Conservation (phyloP, 352 stramenopile species). For the Globisporangium iwayamae region DNA sequence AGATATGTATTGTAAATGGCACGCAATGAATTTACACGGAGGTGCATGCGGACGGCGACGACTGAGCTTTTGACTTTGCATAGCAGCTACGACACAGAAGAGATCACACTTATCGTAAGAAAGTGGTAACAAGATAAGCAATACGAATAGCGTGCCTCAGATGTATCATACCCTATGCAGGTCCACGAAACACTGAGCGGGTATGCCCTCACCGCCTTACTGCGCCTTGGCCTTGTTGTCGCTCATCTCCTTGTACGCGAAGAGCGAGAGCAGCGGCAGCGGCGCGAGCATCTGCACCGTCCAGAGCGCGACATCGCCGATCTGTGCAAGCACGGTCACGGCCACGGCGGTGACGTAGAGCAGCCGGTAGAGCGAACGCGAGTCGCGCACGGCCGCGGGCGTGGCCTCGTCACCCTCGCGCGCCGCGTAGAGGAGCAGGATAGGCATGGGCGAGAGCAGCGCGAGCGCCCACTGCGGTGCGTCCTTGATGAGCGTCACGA, state of each 20-base stretch:
- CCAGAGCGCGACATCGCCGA: constrained; percentile 3
- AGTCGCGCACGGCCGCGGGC: constrained; percentile 3
- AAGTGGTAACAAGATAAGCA: neutral
- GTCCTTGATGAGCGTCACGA: constrained; percentile 7
- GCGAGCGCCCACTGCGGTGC: constrained; percentile 3
- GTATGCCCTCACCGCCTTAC: neutral
- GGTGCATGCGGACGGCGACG: too few species aligned
- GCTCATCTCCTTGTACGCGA: constrained; percentile 1
- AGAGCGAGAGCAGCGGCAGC: constrained; percentile 3
- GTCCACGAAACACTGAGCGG: neutral
- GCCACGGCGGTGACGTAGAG: neutral
- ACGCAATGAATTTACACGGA: neutral
- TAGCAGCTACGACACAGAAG: neutral
- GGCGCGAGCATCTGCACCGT: constrained; percentile 1
- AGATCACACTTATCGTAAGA: neutral
- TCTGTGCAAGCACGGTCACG: neutral
- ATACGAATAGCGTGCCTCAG: too few species aligned
- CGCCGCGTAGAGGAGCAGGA: constrained; percentile 1
- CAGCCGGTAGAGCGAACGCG: constrained; percentile 2
- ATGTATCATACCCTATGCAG: too few species aligned
- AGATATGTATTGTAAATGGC: neutral
- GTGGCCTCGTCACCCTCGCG: neutral
- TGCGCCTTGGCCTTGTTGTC: constrained; percentile 2
- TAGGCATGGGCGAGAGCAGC: constrained; percentile 4
- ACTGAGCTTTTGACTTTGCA: neutral